Evolutionary conservation across 2,329 filamentous ascomycete species (phyloP), one percentile per base, ranked within the genome.

Genomic region (Fonsecaea multimorphosa): DNA sequence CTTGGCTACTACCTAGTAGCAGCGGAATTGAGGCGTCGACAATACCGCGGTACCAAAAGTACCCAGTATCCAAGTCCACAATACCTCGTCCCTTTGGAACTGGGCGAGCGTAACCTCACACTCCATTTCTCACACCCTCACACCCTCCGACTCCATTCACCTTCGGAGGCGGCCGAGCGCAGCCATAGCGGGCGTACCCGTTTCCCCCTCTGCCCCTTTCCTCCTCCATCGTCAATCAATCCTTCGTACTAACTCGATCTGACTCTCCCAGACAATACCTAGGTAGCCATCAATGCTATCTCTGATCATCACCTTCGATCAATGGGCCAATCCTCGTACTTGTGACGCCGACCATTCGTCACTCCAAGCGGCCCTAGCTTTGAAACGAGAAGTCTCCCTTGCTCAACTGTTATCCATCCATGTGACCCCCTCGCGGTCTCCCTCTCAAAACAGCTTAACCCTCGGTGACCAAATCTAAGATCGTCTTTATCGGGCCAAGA

Each of bases 161-260:
- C n/a, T 12, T 61, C 63, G 63, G 63, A 58, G 58, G 44, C 44
- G 49, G 54, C 64, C 64, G 56, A 58, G 14, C 22, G 44, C n/a
- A 24, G 8, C 44, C 19, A 49, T 54, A 32, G 36, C 64, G 64
- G 64, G 46, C 58, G 32, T 51, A 59, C 31, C 64, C 64, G 64
- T 34, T 22, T 2, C 24, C 44, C 46, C 24, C 46, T 54, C n/a
- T 40, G 52, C 56, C 29, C n/a, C 55, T n/a, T n/a, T n/a, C n/a
- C n/a, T n/a, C 22, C 55, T 49, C 24, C 56, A 58, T 19, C 6
- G 56, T 19, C 40, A 49, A 44, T 40, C 40, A 52, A 29, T 53
- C 49, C 49, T 40, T 40, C 38, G 38, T 40, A 19, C 38, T 40
- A 40, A 40, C 38, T 40, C n/a, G 38, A 40, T 40, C 38, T 40